These are phyloP conservation scores for Trichoderma breve DNA, from an alignment of 2,329 filamentous ascomycete species.

Conservation along the genomic window DNA sequence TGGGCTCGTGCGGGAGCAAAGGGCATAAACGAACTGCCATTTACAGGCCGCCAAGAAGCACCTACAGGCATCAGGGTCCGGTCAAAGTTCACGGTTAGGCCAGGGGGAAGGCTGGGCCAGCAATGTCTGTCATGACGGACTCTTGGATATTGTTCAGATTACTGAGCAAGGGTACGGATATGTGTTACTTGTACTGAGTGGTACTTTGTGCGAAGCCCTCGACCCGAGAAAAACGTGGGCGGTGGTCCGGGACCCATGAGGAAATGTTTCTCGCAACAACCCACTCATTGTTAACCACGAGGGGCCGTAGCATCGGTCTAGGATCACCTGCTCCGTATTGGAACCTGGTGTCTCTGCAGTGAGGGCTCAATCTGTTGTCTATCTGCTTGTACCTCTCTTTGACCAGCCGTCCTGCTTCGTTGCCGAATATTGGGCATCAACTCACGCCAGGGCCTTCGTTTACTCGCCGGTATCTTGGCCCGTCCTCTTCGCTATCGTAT, in stretches of 20 bases:
- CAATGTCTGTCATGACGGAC: neutral
- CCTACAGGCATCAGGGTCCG: neutral
- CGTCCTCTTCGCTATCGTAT: neutral
- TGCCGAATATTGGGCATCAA: conserved; percentile 6
- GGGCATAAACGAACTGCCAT: conserved; percentile 12
- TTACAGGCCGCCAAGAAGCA: neutral
- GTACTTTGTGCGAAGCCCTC: neutral
- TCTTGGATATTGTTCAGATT: neutral
- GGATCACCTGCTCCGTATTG: neutral
- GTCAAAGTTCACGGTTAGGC: neutral
- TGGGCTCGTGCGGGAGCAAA: neutral
- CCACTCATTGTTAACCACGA: conserved; percentile 5
- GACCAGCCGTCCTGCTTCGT: neutral
- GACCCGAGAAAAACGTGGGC: conserved; percentile 16
- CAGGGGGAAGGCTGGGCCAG: conserved; percentile 5
- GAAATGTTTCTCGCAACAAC: neutral
- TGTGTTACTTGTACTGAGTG: neutral
- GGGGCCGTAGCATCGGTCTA: neutral
- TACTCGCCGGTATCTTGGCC: neutral
- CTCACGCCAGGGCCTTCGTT: neutral
- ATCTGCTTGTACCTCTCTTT: neutral
- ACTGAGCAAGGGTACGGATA: conserved; percentile 5
- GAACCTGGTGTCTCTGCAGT: neutral
- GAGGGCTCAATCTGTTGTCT: neutral
- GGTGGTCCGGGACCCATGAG: neutral